phyloP scores from a whole-genome alignment of 164 flowering plant genomes.

The Nelumbo lutea region DNA sequence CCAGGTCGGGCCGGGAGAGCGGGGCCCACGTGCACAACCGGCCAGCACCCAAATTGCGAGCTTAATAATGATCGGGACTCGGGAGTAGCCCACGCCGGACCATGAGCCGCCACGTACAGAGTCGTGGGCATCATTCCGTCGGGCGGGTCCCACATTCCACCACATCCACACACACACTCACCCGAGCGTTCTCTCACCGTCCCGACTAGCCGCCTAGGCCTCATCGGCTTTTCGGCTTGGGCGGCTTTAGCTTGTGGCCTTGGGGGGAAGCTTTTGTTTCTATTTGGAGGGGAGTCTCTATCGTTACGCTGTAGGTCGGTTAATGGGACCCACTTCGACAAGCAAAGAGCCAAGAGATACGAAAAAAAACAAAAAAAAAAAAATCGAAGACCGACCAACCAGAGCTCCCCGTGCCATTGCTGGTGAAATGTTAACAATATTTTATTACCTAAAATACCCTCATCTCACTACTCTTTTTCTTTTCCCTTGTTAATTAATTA shows the following conservation, averaged over 20 bases:
- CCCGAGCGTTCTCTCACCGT: neutral
- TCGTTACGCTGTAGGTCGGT: constrained; percentile 36
- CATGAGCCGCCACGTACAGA: constrained; percentile 45
- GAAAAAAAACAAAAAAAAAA: neutral
- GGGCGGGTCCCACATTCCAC: constrained; percentile 33
- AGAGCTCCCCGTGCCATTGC: constrained; percentile 24
- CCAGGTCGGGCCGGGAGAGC: constrained; percentile 10
- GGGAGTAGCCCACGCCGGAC: constrained; percentile 59
- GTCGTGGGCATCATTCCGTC: constrained; percentile 21
- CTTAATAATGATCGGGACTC: constrained; percentile 33
- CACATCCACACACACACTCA: neutral
- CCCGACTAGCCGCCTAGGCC: neutral
- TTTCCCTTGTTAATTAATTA: too few relatives aligned
- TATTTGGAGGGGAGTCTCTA: constrained; percentile 44
- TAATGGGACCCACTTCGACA: constrained; percentile 24
- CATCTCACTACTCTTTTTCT: too few relatives aligned
- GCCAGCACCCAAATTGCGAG: constrained; percentile 34
- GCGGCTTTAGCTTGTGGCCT: neutral
- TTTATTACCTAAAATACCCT: constrained; percentile 9
- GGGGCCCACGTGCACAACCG: constrained; percentile 28
- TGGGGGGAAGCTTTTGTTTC: neutral
- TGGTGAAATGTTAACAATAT: constrained; percentile 19
- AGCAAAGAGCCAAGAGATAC: neutral
- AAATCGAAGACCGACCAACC: constrained; percentile 39
- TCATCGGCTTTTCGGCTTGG: neutral